Evolutionary conservation across 176 grass and related monocot genomes (phyloP).

Genomic region (Aegilops tauschii): DNA sequence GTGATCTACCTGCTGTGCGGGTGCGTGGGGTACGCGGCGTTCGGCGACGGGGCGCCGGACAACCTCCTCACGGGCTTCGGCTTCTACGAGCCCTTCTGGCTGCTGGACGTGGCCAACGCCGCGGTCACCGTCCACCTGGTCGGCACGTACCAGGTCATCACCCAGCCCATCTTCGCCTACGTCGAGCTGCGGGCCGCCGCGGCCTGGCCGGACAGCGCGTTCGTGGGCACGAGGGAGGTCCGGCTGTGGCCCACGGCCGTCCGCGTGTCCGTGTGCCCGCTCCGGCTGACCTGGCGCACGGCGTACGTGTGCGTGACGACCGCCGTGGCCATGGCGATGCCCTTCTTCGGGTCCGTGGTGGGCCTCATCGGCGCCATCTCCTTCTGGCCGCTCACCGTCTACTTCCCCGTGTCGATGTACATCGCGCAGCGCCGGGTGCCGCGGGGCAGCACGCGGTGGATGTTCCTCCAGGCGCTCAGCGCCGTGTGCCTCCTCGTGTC

Average conservation of each 20-base stretch:
- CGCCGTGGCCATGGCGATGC: slow-evolving; percentile 10
- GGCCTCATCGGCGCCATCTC: slow-evolving; percentile 26
- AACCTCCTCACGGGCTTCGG: slow-evolving; percentile 91
- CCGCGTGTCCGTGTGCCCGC: not conserved
- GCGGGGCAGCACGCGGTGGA: slow-evolving; percentile 32
- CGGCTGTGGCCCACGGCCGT: not conserved
- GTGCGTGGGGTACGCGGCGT: slow-evolving; percentile 86
- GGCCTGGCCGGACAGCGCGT: slow-evolving; percentile 44
- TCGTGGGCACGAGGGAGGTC: slow-evolving; percentile 7
- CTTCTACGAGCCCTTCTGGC: slow-evolving; percentile 97
- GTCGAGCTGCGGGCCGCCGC: slow-evolving; percentile 44
- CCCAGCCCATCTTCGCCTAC: slow-evolving; percentile 71
- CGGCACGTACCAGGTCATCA: slow-evolving; percentile 74
- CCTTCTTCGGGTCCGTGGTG: slow-evolving; percentile 21
- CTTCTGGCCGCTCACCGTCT: slow-evolving; percentile 79
- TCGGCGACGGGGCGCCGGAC: slow-evolving; percentile 62
- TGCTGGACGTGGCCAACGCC: slow-evolving; percentile 81
- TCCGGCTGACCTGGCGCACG: slow-evolving; percentile 18
- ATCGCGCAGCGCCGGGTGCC: slow-evolving; percentile 44
- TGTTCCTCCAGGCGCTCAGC: slow-evolving; percentile 47
- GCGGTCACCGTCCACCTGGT: slow-evolving; percentile 76
- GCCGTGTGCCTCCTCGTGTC: slow-evolving; percentile 37
- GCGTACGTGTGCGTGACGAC: slow-evolving; percentile 21
- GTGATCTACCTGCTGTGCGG: slow-evolving; percentile 86
- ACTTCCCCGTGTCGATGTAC: slow-evolving; percentile 87